phyloP scores from a whole-genome alignment of 2,329 filamentous ascomycete species.

The Colletotrichum horii region DNA sequence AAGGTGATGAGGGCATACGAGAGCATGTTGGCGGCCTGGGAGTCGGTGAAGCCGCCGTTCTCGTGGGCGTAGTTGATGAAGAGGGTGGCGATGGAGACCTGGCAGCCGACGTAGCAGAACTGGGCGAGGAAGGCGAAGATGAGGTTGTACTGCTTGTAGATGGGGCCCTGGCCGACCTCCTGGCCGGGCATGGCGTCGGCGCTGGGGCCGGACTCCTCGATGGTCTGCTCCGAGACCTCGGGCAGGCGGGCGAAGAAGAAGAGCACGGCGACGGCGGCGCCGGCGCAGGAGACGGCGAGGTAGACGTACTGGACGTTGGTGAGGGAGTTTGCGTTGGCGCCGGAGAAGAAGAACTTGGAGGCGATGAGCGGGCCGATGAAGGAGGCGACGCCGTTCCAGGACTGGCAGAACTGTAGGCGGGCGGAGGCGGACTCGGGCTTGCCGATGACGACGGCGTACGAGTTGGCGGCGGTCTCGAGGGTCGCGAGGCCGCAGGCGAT shows the following conservation, averaged over 20 bases:
- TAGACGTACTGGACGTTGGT: slow-evolving; percentile 79
- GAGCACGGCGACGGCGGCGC: slow-evolving; percentile 67
- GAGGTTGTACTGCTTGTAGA: slow-evolving; percentile 74
- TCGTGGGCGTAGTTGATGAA: slow-evolving; percentile 76
- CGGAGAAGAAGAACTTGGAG: slow-evolving; percentile 72
- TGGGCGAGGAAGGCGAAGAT: slow-evolving; percentile 81
- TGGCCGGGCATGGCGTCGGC: slow-evolving; percentile 28
- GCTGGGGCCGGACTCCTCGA: slow-evolving; percentile 30
- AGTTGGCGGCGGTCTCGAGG: slow-evolving; percentile 79
- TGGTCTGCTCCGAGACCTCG: slow-evolving; percentile 66
- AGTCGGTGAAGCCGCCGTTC: slow-evolving; percentile 48
- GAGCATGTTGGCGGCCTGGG: slow-evolving; percentile 26
- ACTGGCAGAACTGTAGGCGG: slow-evolving; percentile 58
- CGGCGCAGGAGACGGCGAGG: slow-evolving; percentile 74
- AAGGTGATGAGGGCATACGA: slow-evolving; percentile 41
- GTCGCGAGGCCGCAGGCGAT: slow-evolving; percentile 76
- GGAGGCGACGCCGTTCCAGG: slow-evolving; percentile 59
- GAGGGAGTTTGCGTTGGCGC: slow-evolving; percentile 58
- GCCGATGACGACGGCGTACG: slow-evolving; percentile 59
- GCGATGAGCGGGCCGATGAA: slow-evolving; percentile 73
- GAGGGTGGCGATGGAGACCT: slow-evolving; percentile 69
- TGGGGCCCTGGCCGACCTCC: slow-evolving; percentile 62
- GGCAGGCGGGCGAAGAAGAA: slow-evolving; percentile 73
- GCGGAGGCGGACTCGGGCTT: slow-evolving; percentile 58
- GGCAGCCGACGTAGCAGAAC: slow-evolving; percentile 79